A percentile compares a stretch with the other conserved stretches of the same genome.
phyloP scores from a whole-genome alignment of 306 rosid species.

The Oxytropis ochrocephala region DNA sequence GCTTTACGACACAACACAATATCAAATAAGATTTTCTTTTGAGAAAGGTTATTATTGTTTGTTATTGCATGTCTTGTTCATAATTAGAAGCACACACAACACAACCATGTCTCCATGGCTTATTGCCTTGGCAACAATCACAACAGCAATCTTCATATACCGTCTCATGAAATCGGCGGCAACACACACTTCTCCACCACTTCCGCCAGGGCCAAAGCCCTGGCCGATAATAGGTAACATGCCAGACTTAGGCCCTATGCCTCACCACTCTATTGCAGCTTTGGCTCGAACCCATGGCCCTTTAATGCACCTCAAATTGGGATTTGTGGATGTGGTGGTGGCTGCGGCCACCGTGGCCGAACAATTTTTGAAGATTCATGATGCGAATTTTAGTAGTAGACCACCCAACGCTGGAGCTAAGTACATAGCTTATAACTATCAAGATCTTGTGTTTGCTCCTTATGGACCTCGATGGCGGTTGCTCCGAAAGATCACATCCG shows the following conservation, averaged over 20 bases:
- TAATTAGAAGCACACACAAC: neutral
- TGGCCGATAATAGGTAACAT: slow-evolving; percentile 86
- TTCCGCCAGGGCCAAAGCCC: slow-evolving; percentile 77
- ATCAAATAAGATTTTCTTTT: neutral
- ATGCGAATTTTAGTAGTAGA: slow-evolving; percentile 64
- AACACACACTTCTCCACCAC: slow-evolving; percentile 12
- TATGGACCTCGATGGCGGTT: slow-evolving; percentile 77
- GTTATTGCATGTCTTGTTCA: too few species aligned
- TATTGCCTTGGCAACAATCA: slow-evolving; percentile 8
- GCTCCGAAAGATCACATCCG: slow-evolving; percentile 65
- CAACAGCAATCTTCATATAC: slow-evolving; percentile 16
- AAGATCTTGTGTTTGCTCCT: slow-evolving; percentile 76
- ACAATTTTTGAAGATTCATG: slow-evolving; percentile 62
- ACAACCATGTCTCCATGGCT: slow-evolving; percentile 26
- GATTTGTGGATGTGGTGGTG: slow-evolving; percentile 57
- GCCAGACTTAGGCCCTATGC: slow-evolving; percentile 59
- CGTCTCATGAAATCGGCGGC: neutral
- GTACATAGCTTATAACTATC: slow-evolving; percentile 61
- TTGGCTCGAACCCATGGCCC: slow-evolving; percentile 62
- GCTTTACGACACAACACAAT: neutral
- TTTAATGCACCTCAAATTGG: slow-evolving; percentile 63
- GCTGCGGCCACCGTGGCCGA: slow-evolving; percentile 67
- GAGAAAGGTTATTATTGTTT: neutral
- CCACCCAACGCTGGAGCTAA: slow-evolving; percentile 82
- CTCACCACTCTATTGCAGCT: slow-evolving; percentile 66